A percentile compares a stretch with the other conserved stretches of the same genome.
Conservation (phyloP, 1,284 basidiomycete genomes). For the Limonomyces culmigenus region DNA sequence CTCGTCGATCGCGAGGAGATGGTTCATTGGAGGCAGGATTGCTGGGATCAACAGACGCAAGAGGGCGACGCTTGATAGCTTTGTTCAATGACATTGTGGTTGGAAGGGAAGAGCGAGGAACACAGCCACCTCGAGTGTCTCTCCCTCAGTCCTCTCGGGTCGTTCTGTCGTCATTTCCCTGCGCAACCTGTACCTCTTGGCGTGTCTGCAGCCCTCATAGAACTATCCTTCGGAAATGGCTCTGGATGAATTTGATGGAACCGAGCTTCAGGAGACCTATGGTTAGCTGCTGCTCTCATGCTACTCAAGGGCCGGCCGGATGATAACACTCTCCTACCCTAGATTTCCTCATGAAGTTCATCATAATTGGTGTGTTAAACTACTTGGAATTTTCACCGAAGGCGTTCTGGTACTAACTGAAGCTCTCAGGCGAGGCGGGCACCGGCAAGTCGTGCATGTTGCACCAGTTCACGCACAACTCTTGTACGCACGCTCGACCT, state of each 20-base stretch:
- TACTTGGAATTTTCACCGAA: slow-evolving; percentile 3
- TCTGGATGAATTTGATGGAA: slow-evolving; percentile 56
- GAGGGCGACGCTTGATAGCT: no score
- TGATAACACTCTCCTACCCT: slow-evolving; percentile 5
- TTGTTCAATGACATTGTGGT: no score
- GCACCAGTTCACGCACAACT: slow-evolving; percentile 90
- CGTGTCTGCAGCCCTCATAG: no score
- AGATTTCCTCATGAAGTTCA: slow-evolving; percentile 98
- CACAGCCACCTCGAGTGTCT: no score
- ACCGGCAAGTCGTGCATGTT: slow-evolving; percentile 93
- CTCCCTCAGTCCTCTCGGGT: no score
- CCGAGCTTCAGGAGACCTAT: slow-evolving; percentile 86
- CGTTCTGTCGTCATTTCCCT: no score
- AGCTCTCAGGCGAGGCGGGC: slow-evolving; percentile 70
- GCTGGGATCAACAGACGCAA: no score
- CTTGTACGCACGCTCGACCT: slow-evolving; percentile 41
- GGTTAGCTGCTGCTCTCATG: slow-evolving; percentile 28
- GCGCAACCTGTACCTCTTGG: no score
- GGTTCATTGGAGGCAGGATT: no score
- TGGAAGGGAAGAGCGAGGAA: no score
- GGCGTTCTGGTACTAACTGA: neutral
- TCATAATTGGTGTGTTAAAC: slow-evolving; percentile 68
- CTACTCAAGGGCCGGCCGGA: neutral
- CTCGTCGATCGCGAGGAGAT: no score
- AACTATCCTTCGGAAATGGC: no score